A percentile compares a stretch with the other conserved stretches of the same genome.
These are phyloP conservation scores for Silene latifolia DNA, from an alignment of 148 eudicot genomes.

Conservation along the genomic window DNA sequence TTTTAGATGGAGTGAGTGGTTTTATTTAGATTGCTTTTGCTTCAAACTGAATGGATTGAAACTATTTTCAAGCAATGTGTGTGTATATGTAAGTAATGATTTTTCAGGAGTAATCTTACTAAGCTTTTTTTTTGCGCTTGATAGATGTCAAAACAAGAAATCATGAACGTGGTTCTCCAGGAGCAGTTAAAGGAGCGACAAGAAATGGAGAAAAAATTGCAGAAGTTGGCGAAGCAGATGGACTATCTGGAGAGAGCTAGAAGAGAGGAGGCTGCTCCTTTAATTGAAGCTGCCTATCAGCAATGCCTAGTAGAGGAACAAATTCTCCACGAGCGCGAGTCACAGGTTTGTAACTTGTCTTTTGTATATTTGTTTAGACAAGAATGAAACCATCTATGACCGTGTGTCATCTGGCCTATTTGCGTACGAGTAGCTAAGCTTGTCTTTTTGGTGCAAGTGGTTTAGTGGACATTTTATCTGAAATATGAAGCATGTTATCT, in stretches of 20 bases:
- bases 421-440: background rate
- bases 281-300: slow-evolving; percentile 79
- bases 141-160: slow-evolving; percentile 52
- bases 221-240: slow-evolving; percentile 73
- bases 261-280: slow-evolving; percentile 88
- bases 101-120: slow-evolving; percentile 40
- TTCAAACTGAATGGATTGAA: no score
- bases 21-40: background rate
- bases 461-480: no score
- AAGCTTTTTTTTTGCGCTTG: background rate
- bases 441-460: no score
- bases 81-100: background rate
- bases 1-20: slow-evolving; percentile 65
- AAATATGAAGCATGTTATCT: no score
- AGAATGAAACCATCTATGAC: background rate
- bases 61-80: no score
- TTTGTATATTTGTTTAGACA: background rate
- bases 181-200: slow-evolving; percentile 78
- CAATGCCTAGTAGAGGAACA: slow-evolving; percentile 62
- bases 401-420: background rate
- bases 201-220: slow-evolving; percentile 82
- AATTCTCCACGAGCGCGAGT: slow-evolving; percentile 70
- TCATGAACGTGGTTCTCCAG: slow-evolving; percentile 65
- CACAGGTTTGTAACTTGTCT: slow-evolving; percentile 45
- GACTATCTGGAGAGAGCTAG: slow-evolving; percentile 90